Conservation (phyloP, 2,329 filamentous ascomycete genomes). For the Fusarium tuaranense region DNA sequence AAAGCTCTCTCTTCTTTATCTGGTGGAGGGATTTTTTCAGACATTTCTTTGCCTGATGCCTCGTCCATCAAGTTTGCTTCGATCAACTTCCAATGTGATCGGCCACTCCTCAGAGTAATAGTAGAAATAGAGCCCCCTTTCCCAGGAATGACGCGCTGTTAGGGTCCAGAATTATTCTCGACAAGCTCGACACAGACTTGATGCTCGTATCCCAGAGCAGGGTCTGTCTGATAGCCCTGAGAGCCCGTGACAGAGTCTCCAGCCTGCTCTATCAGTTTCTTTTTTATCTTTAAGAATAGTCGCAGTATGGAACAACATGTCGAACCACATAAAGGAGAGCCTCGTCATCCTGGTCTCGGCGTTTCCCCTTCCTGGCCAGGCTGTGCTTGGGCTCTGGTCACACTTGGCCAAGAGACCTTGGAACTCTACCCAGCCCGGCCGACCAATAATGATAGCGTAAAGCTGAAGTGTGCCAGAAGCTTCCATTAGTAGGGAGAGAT, state of each 20-base stretch:
- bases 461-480: neutral
- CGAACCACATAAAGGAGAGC: neutral
- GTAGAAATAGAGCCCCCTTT: no score
- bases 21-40: neutral
- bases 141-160: no score
- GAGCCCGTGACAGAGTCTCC: neutral
- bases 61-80: no score
- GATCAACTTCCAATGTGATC: neutral
- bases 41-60: neutral
- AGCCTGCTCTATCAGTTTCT: neutral
- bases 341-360: neutral
- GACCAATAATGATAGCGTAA: neutral
- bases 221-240: neutral
- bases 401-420: neutral
- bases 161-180: neutral
- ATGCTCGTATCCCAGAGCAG: neutral
- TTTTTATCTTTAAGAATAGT: neutral
- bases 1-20: neutral
- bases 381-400: neutral
- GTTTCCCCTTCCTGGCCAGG: neutral
- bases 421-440: neutral
- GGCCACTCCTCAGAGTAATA: no score
- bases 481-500: neutral
- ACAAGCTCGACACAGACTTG: neutral
- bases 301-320: neutral